These are phyloP conservation scores for Aspergillus sclerotialis DNA, from an alignment of 2,329 filamentous ascomycete genomes.

Conservation along the genomic window DNA sequence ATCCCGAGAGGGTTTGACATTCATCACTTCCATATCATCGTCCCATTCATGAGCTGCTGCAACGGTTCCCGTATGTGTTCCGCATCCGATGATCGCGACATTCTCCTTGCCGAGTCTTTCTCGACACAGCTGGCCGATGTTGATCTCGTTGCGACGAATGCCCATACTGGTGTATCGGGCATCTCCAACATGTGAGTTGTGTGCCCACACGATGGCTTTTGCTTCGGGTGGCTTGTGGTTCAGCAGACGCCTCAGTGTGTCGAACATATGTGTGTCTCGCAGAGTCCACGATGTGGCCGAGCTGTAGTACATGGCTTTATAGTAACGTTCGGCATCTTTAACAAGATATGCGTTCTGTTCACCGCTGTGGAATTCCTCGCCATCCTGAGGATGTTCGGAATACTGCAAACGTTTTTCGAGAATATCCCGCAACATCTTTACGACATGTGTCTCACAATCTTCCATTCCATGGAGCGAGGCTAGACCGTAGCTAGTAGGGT, in stretches of 20 bases:
- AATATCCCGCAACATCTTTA: constrained; percentile 41
- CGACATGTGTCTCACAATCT: constrained; percentile 41
- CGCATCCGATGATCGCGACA: constrained; percentile 41
- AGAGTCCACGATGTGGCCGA: constrained; percentile 45
- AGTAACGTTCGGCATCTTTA: constrained; percentile 45
- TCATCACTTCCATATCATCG: constrained; percentile 45
- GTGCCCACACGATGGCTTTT: constrained; percentile 49
- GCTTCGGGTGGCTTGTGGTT: constrained; percentile 30
- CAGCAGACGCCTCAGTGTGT: constrained; percentile 40
- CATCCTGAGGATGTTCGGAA: constrained; percentile 24
- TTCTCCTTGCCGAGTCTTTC: constrained; percentile 36
- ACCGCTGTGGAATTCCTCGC: constrained; percentile 43
- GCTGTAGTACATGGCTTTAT: constrained; percentile 47
- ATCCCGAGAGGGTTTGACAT: constrained; percentile 38
- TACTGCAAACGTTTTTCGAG: constrained; percentile 39
- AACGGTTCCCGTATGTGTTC: constrained; percentile 46
- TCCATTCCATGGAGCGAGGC: constrained; percentile 34
- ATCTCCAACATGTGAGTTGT: constrained; percentile 49
- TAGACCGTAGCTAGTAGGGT: constrained; percentile 45
- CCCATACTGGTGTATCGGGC: constrained; percentile 48
- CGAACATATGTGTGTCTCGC: constrained; percentile 48
- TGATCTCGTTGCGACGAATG: constrained; percentile 37
- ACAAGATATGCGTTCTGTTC: constrained; percentile 48
- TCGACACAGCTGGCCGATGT: constrained; percentile 49
- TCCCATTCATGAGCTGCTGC: constrained; percentile 48